These are phyloP conservation scores for Puccinia polysora DNA, from an alignment of 1,284 basidiomycete genomes.

Conservation along the genomic window DNA sequence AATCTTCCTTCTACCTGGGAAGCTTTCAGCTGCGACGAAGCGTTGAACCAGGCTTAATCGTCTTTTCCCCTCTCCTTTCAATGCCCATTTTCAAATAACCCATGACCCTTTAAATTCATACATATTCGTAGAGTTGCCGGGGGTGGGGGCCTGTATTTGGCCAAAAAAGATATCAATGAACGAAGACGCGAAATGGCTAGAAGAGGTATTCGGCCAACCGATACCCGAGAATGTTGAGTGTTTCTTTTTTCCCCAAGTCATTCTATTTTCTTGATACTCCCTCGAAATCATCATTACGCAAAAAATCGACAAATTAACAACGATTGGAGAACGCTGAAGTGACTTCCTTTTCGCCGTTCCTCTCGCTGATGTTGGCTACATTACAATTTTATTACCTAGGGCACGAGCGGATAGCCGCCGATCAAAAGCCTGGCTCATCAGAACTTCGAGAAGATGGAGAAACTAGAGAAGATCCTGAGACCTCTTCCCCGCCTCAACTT, in stretches of 20 bases:
- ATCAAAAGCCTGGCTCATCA: neutral
- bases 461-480: neutral
- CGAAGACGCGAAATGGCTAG: slow-evolving; percentile 53
- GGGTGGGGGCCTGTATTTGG: slow-evolving; percentile 35
- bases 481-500: neutral
- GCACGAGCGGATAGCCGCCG: slow-evolving; percentile 23
- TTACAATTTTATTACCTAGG: slow-evolving; percentile 5
- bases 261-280: neutral
- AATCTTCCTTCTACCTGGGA: neutral
- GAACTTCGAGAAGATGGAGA: neutral
- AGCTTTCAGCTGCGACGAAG: neutral
- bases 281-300: too few species aligned
- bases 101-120: neutral
- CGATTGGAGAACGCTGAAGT: neutral
- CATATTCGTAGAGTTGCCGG: slow-evolving; percentile 54
- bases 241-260: neutral
- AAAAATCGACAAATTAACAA: neutral
- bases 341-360: neutral
- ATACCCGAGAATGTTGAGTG: slow-evolving; percentile 54
- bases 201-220: slow-evolving; percentile 53
- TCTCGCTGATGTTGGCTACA: neutral
- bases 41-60: neutral
- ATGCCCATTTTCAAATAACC: neutral
- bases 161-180: slow-evolving; percentile 57
- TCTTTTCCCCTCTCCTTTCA: neutral